Base-by-base conservation (phyloP, 129 eudicot species). In the Arctium lappa region DNA sequence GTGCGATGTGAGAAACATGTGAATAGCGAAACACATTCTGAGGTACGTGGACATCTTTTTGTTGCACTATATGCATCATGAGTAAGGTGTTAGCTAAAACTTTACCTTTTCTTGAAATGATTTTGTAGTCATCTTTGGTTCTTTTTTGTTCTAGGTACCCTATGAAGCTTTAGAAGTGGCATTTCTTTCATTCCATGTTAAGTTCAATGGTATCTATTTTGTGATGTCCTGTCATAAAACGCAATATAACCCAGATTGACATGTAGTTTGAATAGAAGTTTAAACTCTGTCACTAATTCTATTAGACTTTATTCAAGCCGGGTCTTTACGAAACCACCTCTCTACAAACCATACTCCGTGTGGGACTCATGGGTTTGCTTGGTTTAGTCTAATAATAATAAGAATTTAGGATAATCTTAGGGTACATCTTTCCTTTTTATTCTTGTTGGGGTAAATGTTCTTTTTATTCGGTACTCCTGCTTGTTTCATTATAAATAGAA, bases 1-100 rank as follows among this genome's bases (percentile, higher is more conserved):
- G 91, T 93, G 40, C 89, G 99, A 69, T 95, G 99, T 83, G 99
- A 92, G 27, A 91, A 93, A 76, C 99, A 95, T 88, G 97, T 95
- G 72, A 91, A 93, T 82, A 79, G 91, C 46, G 92, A 88, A 79
- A 90, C 97, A 75, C 85, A 89, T 80, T 74, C 94, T 1, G 97
- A 92, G 93, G 99, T 95, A 90, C 79, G 66, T 74, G 22, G 70
- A 66, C 69, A 75, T 66, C 18, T 66, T 75, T 72, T 68, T 60
- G 16, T 34, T 77, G 81, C 50, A 36, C 38, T 30, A 62, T 62
- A 33, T 36, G 72, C 72, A 34, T 60, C 15, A 13, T 78, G 27
- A 56, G 66, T 56, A 56, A 1, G 27, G 66, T 15, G 66, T 22
- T 66, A 8, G 33, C 32, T 66, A 66, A 66, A 7, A 22, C 13